phyloP scores from a whole-genome alignment of 2,329 filamentous ascomycete genomes.

The Nothomitra cinnamomea region DNA sequence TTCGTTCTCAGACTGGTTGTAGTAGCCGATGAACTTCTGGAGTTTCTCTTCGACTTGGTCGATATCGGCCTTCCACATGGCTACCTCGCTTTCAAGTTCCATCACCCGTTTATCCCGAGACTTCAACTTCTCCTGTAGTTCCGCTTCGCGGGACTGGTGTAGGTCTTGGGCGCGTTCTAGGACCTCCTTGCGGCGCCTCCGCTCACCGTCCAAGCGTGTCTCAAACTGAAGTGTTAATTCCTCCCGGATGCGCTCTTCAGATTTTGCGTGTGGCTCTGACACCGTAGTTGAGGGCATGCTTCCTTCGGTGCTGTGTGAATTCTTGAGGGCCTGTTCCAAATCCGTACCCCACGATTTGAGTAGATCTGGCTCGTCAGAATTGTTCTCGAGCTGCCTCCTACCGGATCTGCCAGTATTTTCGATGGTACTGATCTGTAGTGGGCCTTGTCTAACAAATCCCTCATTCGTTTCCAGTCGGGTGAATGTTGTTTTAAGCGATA shows the following conservation, averaged over 20 bases:
- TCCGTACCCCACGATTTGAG: neutral
- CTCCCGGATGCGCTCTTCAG: neutral
- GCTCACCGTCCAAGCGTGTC: neutral
- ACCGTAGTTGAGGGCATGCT: neutral
- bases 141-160: neutral
- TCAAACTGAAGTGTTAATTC: neutral
- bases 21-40: neutral
- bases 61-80: neutral
- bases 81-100: conserved; percentile 1
- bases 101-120: neutral
- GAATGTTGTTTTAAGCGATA: neutral
- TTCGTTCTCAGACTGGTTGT: neutral
- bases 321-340: neutral
- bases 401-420: neutral
- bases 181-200: neutral
- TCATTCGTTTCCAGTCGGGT: neutral
- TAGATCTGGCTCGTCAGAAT: neutral
- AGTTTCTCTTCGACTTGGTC: neutral
- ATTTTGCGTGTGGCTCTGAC: neutral
- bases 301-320: neutral
- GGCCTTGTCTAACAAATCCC: neutral
- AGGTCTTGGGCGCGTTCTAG: conserved; percentile 2
- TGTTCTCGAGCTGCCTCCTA: neutral
- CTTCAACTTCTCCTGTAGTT: neutral
- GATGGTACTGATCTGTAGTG: neutral